A percentile compares a stretch with the other conserved stretches of the same genome.
Conservation (phyloP, 768 basidiomycete genomes). For the Xerocomellus chrysenteron region DNA sequence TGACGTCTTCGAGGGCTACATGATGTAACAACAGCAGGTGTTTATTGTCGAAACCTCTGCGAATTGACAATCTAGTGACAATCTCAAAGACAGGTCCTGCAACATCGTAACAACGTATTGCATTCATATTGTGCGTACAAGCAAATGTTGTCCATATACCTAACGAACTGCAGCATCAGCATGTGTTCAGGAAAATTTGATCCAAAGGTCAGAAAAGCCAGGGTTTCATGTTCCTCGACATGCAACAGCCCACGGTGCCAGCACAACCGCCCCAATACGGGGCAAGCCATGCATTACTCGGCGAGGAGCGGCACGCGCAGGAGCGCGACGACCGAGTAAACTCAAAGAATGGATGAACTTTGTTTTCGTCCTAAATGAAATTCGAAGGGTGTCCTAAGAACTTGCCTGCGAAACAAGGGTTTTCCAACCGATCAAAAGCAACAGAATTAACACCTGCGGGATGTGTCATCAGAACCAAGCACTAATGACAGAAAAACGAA, state of each 20-base stretch:
- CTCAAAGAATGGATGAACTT: conserved; percentile 90
- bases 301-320: conserved; percentile 37
- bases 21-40: no score
- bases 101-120: background rate
- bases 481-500: background rate
- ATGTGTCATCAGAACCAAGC: conserved; percentile 3
- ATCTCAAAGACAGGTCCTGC: no score
- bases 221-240: conserved; percentile 53
- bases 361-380: conserved; percentile 55
- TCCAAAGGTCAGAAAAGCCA: conserved; percentile 58
- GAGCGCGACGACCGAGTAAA: conserved; percentile 37
- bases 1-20: no score
- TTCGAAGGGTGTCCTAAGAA: background rate
- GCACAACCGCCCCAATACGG: conserved; percentile 52
- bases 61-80: no score
- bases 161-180: conserved; percentile 13
- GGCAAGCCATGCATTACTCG: conserved; percentile 36
- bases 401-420: background rate
- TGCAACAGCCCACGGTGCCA: conserved; percentile 35
- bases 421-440: conserved; percentile 1
- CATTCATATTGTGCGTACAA: background rate
- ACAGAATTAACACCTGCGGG: background rate
- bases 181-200: background rate
- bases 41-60: no score
- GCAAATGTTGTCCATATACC: background rate